A percentile compares a stretch with the other conserved stretches of the same genome.
Conservation (phyloP, 441 rosid genomes). For the Populus hybrid region DNA sequence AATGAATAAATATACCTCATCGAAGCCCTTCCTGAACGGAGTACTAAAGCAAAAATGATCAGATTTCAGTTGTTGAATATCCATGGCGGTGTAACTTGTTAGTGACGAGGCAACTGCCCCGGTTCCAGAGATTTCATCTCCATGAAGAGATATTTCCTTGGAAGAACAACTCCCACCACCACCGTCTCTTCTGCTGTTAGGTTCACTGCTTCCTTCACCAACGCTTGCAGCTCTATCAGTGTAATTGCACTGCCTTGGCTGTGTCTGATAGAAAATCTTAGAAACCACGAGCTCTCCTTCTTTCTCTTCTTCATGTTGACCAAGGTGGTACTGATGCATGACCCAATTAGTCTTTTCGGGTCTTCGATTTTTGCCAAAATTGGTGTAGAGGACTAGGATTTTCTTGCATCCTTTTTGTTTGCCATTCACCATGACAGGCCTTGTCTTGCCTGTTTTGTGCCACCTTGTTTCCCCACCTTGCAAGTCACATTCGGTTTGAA, state of each 20-base stretch:
- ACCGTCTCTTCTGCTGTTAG: slow-evolving; percentile 51
- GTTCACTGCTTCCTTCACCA: slow-evolving; percentile 56
- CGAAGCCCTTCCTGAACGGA: slow-evolving; percentile 68
- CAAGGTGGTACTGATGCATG: slow-evolving; percentile 97
- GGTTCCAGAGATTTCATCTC: slow-evolving; percentile 53
- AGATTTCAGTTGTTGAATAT: slow-evolving; percentile 49
- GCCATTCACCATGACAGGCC: slow-evolving; percentile 91
- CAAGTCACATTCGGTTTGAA: slow-evolving; percentile 87
- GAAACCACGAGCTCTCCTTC: slow-evolving; percentile 36
- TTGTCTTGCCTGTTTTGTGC: slow-evolving; percentile 76
- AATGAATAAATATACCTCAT: slow-evolving; percentile 55
- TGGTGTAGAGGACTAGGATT: slow-evolving; percentile 89
- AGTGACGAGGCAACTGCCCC: slow-evolving; percentile 43
- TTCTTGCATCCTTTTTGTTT: slow-evolving; percentile 95
- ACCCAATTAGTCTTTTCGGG: slow-evolving; percentile 99
- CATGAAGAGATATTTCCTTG: slow-evolving; percentile 49
- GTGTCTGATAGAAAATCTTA: slow-evolving; percentile 23
- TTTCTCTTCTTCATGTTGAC: slow-evolving; percentile 92
- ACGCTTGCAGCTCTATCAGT: slow-evolving; percentile 49
- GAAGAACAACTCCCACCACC: slow-evolving; percentile 79
- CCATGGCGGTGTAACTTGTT: slow-evolving; percentile 46
- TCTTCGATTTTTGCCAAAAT: slow-evolving; percentile 91
- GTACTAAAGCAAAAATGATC: slow-evolving; percentile 71
- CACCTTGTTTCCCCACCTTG: slow-evolving; percentile 48
- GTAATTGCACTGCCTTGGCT: slow-evolving; percentile 95